A percentile compares a stretch with the other conserved stretches of the same genome.
Conservation (phyloP, 2,329 filamentous ascomycete species). For the Phaeoacremonium minimum region DNA sequence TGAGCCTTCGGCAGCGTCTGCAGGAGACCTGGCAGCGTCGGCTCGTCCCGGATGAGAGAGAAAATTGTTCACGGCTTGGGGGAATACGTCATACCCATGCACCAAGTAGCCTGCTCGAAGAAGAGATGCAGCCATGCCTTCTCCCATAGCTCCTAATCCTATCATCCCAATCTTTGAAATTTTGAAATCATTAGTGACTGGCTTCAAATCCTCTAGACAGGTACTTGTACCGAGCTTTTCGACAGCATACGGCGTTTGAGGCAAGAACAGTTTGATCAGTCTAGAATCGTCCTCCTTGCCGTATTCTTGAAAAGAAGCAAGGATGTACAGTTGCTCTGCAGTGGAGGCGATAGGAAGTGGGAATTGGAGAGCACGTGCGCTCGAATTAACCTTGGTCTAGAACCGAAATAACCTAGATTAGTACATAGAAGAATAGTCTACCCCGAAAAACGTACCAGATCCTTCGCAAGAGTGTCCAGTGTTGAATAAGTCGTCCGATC, state of each 20-base stretch:
- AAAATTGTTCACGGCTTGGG: slow-evolving; percentile 22
- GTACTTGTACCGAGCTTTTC: slow-evolving; percentile 9
- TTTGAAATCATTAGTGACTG: slow-evolving; percentile 13
- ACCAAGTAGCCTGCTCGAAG: slow-evolving; percentile 24
- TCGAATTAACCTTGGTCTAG: slow-evolving; percentile 21
- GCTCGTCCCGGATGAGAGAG: slow-evolving; percentile 15
- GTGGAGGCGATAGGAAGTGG: slow-evolving; percentile 28
- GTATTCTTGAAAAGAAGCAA: slow-evolving; percentile 18
- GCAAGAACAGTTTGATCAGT: slow-evolving; percentile 19
- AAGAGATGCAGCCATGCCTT: slow-evolving; percentile 29
- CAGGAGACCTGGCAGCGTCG: slow-evolving; percentile 16
- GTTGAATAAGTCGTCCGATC: slow-evolving; percentile 35
- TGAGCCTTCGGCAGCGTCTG: slow-evolving; percentile 19
- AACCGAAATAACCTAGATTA: background rate
- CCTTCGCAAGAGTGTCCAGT: slow-evolving; percentile 27
- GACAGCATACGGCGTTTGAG: slow-evolving; percentile 8
- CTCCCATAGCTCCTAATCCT: slow-evolving; percentile 31
- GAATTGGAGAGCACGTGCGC: slow-evolving; percentile 22
- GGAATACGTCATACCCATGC: slow-evolving; percentile 25
- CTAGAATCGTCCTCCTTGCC: slow-evolving; percentile 21
- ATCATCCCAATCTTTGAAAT: slow-evolving; percentile 27
- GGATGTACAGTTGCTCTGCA: slow-evolving; percentile 25
- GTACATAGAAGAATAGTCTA: background rate
- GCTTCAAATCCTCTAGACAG: slow-evolving; percentile 9
- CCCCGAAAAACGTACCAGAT: slow-evolving; percentile 20